A percentile compares a stretch with the other conserved stretches of the same genome.
Evolutionary conservation across 805 yeast genomes (phyloP).

Genomic region (Schizosaccharomyces octosporus): DNA sequence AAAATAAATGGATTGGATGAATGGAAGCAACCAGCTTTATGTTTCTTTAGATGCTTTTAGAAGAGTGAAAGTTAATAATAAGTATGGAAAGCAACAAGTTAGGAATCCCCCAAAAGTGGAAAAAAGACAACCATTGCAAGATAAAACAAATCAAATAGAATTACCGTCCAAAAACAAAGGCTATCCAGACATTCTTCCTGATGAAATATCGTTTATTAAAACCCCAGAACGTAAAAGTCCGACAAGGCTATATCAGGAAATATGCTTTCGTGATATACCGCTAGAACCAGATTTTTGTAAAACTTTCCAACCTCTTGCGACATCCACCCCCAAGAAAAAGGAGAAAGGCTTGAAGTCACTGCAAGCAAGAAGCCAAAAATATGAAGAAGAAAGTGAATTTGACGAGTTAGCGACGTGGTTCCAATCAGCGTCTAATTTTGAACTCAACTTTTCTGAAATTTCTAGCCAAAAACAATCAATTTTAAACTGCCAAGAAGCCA

Average conservation of each 20-base stretch:
- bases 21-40: too few relatives aligned
- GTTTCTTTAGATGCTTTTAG: too few relatives aligned
- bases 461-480: neutral
- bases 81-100: neutral
- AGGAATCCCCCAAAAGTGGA: neutral
- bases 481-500: neutral
- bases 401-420: too few relatives aligned
- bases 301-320: neutral
- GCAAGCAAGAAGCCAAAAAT: too few relatives aligned
- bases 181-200: neutral
- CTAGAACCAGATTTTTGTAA: neutral
- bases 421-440: too few relatives aligned
- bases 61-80: neutral
- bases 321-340: neutral
- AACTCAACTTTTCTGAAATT: too few relatives aligned
- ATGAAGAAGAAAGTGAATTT: too few relatives aligned
- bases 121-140: neutral
- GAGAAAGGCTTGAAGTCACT: too few relatives aligned
- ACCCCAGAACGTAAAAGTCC: neutral
- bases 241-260: too few relatives aligned
- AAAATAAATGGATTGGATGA: too few relatives aligned
- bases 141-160: neutral
- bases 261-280: too few relatives aligned
- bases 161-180: neutral
- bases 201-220: neutral